A percentile compares a stretch with the other conserved stretches of the same genome.
These are phyloP conservation scores for Boletus subparvulus DNA, from an alignment of 768 basidiomycete genomes.

Conservation along the genomic window DNA sequence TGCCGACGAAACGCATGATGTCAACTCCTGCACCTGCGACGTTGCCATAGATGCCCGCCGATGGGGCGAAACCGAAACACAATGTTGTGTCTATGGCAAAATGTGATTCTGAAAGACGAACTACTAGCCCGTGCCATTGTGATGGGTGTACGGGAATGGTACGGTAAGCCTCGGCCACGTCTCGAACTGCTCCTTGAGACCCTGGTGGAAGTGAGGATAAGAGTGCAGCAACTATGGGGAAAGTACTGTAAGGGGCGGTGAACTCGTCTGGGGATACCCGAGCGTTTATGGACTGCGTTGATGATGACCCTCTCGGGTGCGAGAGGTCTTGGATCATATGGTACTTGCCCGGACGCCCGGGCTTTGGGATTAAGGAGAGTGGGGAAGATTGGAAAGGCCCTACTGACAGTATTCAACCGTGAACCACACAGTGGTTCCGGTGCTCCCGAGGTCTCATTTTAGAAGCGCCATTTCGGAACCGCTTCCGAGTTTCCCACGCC, in stretches of 20 bases:
- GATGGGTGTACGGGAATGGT: constrained; percentile 30
- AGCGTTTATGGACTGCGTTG: constrained; percentile 29
- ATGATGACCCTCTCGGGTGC: too few species aligned
- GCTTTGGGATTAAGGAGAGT: too few species aligned
- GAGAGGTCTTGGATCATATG: too few species aligned
- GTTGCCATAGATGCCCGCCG: constrained; percentile 27
- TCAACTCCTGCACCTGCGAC: neutral
- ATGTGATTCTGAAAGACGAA: constrained; percentile 18
- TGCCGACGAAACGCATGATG: neutral
- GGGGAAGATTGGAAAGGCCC: too few species aligned
- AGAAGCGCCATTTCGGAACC: too few species aligned
- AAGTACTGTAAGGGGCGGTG: neutral
- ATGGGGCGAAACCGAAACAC: constrained; percentile 26
- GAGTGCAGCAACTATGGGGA: neutral
- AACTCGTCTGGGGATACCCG: constrained; percentile 23
- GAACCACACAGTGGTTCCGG: too few species aligned
- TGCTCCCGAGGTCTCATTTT: too few species aligned
- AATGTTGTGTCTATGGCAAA: constrained; percentile 15
- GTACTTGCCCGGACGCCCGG: too few species aligned
- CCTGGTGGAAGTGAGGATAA: neutral
- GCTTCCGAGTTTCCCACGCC: too few species aligned
- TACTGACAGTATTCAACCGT: too few species aligned
- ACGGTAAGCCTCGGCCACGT: neutral
- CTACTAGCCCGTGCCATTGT: constrained; percentile 39
- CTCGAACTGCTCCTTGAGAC: neutral